Conservation (phyloP, 371 early-diverging fungal species). For the Rhizopus delemar region DNA sequence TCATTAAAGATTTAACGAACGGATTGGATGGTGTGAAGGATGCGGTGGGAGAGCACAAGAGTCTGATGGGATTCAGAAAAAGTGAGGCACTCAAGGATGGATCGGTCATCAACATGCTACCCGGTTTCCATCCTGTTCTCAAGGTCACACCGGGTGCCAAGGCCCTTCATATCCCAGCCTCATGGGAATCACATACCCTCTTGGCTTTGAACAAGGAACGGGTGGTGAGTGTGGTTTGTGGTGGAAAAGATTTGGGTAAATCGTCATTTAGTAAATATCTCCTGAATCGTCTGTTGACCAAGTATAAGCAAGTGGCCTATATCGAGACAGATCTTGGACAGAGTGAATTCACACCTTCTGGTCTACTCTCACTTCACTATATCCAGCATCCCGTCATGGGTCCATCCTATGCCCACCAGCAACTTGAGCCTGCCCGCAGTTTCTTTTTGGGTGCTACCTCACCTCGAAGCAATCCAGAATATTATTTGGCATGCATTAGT, state of each 20-base stretch:
- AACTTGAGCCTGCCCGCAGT: conserved; percentile 53
- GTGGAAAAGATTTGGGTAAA: conserved; percentile 78
- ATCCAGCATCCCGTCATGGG: conserved; percentile 68
- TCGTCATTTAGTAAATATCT: conserved; percentile 69
- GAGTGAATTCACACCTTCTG: conserved; percentile 74
- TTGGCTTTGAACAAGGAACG: conserved; percentile 23
- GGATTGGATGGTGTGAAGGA: conserved; percentile 16
- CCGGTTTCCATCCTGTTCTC: conserved; percentile 34
- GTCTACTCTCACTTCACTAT: conserved; percentile 71
- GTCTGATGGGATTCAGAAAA: conserved; percentile 16
- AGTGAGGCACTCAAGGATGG: conserved; percentile 1
- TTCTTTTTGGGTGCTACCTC: conserved; percentile 69
- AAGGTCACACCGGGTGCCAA: conserved; percentile 41
- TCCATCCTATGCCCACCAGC: conserved; percentile 76
- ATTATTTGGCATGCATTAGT: conserved; percentile 62
- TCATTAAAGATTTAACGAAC: conserved; percentile 19
- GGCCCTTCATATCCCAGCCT: conserved; percentile 39
- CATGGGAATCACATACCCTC: conserved; percentile 32
- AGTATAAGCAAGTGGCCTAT: conserved; percentile 61
- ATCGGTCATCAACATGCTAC: conserved; percentile 17
- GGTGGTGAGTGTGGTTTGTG: conserved; percentile 60
- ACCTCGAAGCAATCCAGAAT: conserved; percentile 68
- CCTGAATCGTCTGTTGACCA: conserved; percentile 67
- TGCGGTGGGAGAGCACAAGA: conserved; percentile 13
- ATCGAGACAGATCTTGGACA: conserved; percentile 86